Base-by-base conservation (phyloP, 2,329 filamentous ascomycete genomes). In the Elsinoe ampelina region DNA sequence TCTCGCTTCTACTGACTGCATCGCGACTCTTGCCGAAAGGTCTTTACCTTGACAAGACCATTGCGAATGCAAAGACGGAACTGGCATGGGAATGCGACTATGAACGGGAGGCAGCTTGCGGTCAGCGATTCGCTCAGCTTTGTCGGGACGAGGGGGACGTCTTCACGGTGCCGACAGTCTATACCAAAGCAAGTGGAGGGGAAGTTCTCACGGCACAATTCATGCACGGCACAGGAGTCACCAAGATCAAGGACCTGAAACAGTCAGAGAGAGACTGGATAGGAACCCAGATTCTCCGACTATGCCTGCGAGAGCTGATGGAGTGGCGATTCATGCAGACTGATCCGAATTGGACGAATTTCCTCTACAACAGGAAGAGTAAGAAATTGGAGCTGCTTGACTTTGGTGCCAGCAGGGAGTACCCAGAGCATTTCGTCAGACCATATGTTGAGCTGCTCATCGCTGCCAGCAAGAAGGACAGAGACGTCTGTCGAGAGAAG, bases 301-400 rank as follows among this genome's bases (percentile, higher is more conserved):
- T 98, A 10, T 97, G 90, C 68, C 80, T 97, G 38, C 85, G 91
- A 58, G 93, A 97, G 73, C 92, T 97, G 64, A 85, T 85, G 61
- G 89, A 95, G 71, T 97, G 96, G 80, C 84, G 80, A 59, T 97
- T 95, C 75, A 98, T 98, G 93, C 93, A 98, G 74, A 98, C 93
- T 4, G 93, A 98, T 68, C 93, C 93, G 39, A 98, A 98, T 76
- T 98, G 93, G 93, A 97, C 92, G 34, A 98, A 98, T 72, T 98
- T 98, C 71, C 78, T 97, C 17, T 98, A 89, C 77, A 93, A 97
- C 65, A 75, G 83, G 1, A 64, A 75, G 17, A 47, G 38, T 5
- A 60, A 64, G 57, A 86, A 83, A 66, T 84, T 98, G 12, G 91
- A 95, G 71, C 81, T 98, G 1, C 83, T 98, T 54, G 95, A 98